These are phyloP conservation scores for Kwoniella pini DNA, from an alignment of 768 basidiomycete species.

Conservation along the genomic window DNA sequence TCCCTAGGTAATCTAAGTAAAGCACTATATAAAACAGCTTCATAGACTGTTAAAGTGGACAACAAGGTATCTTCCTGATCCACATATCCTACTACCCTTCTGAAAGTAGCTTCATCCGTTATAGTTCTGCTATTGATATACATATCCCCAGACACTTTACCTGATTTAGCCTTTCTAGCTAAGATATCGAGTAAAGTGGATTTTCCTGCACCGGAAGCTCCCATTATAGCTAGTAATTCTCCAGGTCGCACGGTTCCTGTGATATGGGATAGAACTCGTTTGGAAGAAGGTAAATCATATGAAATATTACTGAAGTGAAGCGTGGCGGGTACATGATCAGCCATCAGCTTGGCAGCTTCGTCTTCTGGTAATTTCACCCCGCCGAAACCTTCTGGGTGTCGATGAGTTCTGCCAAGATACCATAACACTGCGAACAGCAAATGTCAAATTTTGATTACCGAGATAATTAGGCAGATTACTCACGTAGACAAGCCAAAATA, in stretches of 20 bases:
- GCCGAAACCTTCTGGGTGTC: slow-evolving; percentile 61
- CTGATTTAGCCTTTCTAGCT: slow-evolving; percentile 83
- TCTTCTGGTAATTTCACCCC: slow-evolving; percentile 65
- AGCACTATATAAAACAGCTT: slow-evolving; percentile 93
- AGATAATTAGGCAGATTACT: slow-evolving; percentile 58
- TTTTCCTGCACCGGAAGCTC: slow-evolving; percentile 94
- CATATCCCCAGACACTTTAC: slow-evolving; percentile 70
- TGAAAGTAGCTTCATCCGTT: slow-evolving; percentile 67
- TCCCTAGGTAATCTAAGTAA: slow-evolving; percentile 84
- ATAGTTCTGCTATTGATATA: slow-evolving; percentile 85
- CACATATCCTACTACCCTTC: slow-evolving; percentile 86
- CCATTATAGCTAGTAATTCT: slow-evolving; percentile 93
- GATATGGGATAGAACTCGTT: slow-evolving; percentile 74
- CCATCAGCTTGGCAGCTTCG: slow-evolving; percentile 81
- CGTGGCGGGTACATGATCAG: slow-evolving; percentile 89
- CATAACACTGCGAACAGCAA: slow-evolving; percentile 64
- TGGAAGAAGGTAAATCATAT: slow-evolving; percentile 68
- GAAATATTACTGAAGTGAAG: slow-evolving; percentile 86
- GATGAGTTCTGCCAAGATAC: slow-evolving; percentile 79
- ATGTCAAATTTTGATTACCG: background rate
- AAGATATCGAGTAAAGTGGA: slow-evolving; percentile 95
- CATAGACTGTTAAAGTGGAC: slow-evolving; percentile 95
- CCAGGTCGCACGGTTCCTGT: slow-evolving; percentile 83
- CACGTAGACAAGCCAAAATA: slow-evolving; percentile 62
- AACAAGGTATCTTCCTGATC: slow-evolving; percentile 98